Evolutionary conservation across 805 yeast genomes (phyloP).

Genomic region (Monosporozyma unispora): DNA sequence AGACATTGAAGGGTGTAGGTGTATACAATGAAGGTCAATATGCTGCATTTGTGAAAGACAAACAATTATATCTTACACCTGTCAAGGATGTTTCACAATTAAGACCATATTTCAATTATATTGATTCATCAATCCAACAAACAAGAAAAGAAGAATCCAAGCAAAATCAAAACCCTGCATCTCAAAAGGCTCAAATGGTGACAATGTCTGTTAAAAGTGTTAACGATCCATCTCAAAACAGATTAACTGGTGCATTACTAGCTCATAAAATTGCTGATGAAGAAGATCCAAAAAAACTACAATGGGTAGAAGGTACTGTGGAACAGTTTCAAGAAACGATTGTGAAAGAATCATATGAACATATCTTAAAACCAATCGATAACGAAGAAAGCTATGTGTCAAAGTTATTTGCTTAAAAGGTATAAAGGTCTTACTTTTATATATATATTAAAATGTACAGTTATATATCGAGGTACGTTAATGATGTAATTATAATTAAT

Average conservation of each 20-base stretch:
- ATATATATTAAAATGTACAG: background rate
- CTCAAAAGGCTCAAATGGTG: constrained; percentile 50
- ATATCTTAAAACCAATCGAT: constrained; percentile 20
- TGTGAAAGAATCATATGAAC: constrained; percentile 15
- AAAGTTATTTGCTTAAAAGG: constrained; percentile 14
- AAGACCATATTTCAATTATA: constrained; percentile 72
- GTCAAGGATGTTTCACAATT: constrained; percentile 64
- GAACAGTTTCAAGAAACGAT: constrained; percentile 23
- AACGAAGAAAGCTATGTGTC: constrained; percentile 20
- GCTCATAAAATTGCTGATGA: constrained; percentile 58
- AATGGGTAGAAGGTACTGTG: constrained; percentile 38
- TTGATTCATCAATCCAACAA: constrained; percentile 49
- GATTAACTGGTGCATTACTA: constrained; percentile 60
- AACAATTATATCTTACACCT: constrained; percentile 54
- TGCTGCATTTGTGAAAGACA: constrained; percentile 37
- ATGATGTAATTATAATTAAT: background rate
- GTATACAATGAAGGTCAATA: constrained; percentile 45
- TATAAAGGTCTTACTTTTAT: background rate
- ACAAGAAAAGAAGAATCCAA: constrained; percentile 37
- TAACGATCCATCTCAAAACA: constrained; percentile 45
- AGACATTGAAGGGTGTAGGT: constrained; percentile 65
- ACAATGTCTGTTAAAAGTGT: constrained; percentile 68
- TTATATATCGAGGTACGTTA: background rate
- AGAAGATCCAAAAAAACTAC: constrained; percentile 38
- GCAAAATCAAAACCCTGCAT: constrained; percentile 26